phyloP scores from a whole-genome alignment of 352 stramenopile species.

The Thalassiosira ordinaria region DNA sequence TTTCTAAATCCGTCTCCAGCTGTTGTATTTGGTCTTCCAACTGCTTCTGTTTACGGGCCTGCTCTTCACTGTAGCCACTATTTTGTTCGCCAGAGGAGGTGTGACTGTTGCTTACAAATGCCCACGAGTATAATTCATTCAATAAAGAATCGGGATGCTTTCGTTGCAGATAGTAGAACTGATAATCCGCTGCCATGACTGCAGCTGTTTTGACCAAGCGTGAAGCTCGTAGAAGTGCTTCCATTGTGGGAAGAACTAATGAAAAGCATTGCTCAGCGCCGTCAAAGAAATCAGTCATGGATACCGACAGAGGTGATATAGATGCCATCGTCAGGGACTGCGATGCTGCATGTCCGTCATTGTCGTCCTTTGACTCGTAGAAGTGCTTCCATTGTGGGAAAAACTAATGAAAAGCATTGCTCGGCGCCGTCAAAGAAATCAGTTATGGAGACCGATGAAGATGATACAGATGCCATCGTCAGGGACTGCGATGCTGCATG shows the following conservation, averaged over 20 bases:
- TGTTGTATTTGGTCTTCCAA: conserved; percentile 59
- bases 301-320: background rate
- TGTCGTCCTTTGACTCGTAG: too few species aligned
- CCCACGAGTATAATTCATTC: conserved; percentile 21
- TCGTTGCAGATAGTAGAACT: conserved; percentile 40
- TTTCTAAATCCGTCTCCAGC: conserved; percentile 62
- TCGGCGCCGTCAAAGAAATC: conserved; percentile 5
- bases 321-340: background rate
- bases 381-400: conserved; percentile 72
- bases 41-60: conserved; percentile 21
- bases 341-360: too few species aligned
- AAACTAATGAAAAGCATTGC: conserved; percentile 42
- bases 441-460: background rate
- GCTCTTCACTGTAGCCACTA: conserved; percentile 27
- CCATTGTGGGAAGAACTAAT: conserved; percentile 66
- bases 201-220: conserved; percentile 62
- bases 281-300: background rate
- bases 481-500: conserved; percentile 10
- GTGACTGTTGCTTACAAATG: conserved; percentile 15
- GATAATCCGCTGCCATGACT: conserved; percentile 75
- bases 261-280: conserved; percentile 25
- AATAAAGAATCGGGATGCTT: conserved; percentile 31
- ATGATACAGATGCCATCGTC: background rate
- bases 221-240: conserved; percentile 63
- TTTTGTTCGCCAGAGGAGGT: conserved; percentile 6